phyloP scores from a whole-genome alignment of 306 rosid species.

The Malus sylvestris region DNA sequence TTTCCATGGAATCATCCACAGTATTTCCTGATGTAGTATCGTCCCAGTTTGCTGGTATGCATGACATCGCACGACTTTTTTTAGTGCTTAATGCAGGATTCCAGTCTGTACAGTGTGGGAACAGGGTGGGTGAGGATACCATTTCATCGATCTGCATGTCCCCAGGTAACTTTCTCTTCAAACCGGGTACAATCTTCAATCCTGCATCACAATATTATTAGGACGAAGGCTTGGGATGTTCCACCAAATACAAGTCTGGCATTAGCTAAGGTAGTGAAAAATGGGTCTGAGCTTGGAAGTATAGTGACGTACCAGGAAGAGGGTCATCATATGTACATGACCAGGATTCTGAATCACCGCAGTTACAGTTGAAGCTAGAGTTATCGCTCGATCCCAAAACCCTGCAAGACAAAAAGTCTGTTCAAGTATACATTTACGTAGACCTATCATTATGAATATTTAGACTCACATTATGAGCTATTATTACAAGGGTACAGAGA shows the following conservation, averaged over 20 bases:
- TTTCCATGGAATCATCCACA: conserved; percentile 43
- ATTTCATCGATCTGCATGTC: conserved; percentile 37
- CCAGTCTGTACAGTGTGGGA: conserved; percentile 18
- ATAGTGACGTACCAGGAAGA: conserved; percentile 48
- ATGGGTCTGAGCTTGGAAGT: neutral
- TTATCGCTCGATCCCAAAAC: conserved; percentile 44
- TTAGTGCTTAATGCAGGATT: conserved; percentile 30
- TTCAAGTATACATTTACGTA: neutral
- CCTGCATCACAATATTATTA: conserved; percentile 39
- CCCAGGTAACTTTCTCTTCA: conserved; percentile 66
- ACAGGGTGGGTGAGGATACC: conserved; percentile 21
- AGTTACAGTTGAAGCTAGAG: conserved; percentile 41
- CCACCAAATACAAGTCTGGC: neutral
- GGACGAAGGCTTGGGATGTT: neutral
- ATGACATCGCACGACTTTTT: conserved; percentile 35
- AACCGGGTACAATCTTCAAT: conserved; percentile 39
- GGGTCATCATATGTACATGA: conserved; percentile 44
- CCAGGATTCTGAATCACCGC: conserved; percentile 64
- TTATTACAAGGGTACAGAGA: conserved; percentile 15
- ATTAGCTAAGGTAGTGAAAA: neutral
- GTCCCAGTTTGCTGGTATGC: conserved; percentile 27
- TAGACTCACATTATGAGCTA: neutral
- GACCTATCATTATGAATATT: neutral
- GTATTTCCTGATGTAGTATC: conserved; percentile 22
- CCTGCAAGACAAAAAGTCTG: conserved; percentile 35